Evolutionary conservation across 2,329 filamentous ascomycete species (phyloP).

Genomic region (Botryosphaeria agaves): DNA sequence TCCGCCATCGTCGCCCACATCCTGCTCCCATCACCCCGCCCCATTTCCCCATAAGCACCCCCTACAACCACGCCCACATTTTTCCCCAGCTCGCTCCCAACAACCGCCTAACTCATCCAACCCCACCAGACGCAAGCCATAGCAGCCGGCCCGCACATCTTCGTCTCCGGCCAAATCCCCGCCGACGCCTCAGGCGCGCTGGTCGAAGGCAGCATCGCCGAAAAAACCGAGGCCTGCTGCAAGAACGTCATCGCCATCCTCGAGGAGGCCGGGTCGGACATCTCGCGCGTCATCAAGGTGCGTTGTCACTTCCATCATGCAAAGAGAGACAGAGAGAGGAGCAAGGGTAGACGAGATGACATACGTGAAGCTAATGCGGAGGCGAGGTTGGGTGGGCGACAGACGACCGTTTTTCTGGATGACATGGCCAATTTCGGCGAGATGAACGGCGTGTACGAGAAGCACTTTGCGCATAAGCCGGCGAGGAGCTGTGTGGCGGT

Average conservation of each 20-base stretch:
- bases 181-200: conserved; percentile 43
- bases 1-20: neutral
- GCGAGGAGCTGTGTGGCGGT: conserved; percentile 83
- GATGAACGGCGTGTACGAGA: conserved; percentile 75
- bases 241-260: conserved; percentile 75
- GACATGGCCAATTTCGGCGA: conserved; percentile 80
- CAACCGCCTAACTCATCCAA: conserved; percentile 3
- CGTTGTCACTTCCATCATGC: conserved; percentile 2
- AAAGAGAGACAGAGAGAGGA: neutral
- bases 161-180: conserved; percentile 63
- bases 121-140: conserved; percentile 36
- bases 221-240: conserved; percentile 55
- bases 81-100: neutral
- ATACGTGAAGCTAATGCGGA: too few relatives aligned
- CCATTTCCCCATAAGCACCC: conserved; percentile 1
- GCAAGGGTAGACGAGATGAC: too few relatives aligned
- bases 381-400: neutral
- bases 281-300: conserved; percentile 76
- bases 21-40: neutral
- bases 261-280: conserved; percentile 58
- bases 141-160: conserved; percentile 49
- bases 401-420: conserved; percentile 55
- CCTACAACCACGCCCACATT: neutral
- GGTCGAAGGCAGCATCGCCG: conserved; percentile 44
- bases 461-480: conserved; percentile 69